These are phyloP conservation scores for Forsythia suspensa DNA, from an alignment of 257 asterid genomes.

Conservation along the genomic window DNA sequence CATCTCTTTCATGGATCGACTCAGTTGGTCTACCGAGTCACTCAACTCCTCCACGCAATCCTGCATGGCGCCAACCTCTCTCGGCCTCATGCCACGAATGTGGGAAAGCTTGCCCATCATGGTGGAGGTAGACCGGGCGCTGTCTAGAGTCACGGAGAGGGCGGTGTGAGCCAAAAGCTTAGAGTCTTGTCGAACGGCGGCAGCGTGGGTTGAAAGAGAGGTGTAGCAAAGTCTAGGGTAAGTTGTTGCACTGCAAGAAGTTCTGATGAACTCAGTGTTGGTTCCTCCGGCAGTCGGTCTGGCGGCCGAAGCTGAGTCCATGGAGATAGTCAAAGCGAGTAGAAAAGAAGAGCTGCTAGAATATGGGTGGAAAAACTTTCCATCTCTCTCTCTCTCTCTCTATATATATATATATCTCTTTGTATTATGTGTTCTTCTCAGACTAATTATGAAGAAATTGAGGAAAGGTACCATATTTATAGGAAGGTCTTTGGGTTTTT, in stretches of 20 bases:
- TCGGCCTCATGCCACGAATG: constrained; percentile 37
- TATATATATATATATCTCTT: not conserved
- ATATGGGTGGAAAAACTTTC: constrained; percentile 24
- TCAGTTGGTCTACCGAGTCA: constrained; percentile 48
- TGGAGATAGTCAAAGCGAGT: constrained; percentile 13
- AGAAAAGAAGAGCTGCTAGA: constrained; percentile 22
- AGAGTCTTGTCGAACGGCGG: constrained; percentile 43
- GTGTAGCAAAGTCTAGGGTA: constrained; percentile 69
- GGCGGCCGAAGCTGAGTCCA: constrained; percentile 22
- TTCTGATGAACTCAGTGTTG: constrained; percentile 50
- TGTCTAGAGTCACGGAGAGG: constrained; percentile 44
- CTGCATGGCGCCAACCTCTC: constrained; percentile 59
- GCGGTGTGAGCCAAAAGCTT: constrained; percentile 60
- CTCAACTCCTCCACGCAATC: constrained; percentile 70
- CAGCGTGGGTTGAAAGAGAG: constrained; percentile 55
- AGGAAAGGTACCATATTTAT: constrained; percentile 13
- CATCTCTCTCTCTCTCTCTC: constrained; percentile 27
- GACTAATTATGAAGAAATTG: constrained; percentile 7
- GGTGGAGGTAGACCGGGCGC: constrained; percentile 44
- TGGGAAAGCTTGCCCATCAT: constrained; percentile 41
- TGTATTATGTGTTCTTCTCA: not conserved
- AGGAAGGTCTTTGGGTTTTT: not conserved
- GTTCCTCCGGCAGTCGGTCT: constrained; percentile 21
- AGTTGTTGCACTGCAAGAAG: constrained; percentile 60
- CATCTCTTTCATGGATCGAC: constrained; percentile 53